phyloP scores from a whole-genome alignment of 2,329 filamentous ascomycete species.

The Botryotinia narcissicola region DNA sequence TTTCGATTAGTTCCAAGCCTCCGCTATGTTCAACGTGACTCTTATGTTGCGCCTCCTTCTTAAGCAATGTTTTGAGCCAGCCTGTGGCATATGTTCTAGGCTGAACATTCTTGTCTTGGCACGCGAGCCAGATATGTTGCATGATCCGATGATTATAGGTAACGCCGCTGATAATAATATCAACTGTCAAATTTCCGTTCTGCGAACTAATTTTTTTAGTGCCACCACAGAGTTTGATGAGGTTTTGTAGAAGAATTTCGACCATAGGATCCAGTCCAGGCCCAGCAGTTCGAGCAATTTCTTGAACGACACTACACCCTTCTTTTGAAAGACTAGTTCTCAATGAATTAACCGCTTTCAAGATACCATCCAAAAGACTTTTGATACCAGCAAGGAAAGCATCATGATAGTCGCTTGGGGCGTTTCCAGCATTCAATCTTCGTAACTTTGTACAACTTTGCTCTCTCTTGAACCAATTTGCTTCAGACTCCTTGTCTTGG shows the following conservation, averaged over 20 bases:
- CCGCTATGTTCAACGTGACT: slow-evolving; percentile 79
- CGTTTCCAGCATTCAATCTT: slow-evolving; percentile 79
- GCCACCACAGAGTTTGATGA: slow-evolving; percentile 83
- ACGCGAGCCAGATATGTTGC: slow-evolving; percentile 79
- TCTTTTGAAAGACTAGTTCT: slow-evolving; percentile 89
- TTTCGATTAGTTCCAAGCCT: slow-evolving; percentile 79
- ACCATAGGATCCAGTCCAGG: slow-evolving; percentile 82
- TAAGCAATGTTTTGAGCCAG: slow-evolving; percentile 82
- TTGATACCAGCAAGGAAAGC: slow-evolving; percentile 71
- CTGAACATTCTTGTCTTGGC: slow-evolving; percentile 91
- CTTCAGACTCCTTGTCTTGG: slow-evolving; percentile 84
- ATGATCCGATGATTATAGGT: slow-evolving; percentile 79
- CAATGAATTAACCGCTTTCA: slow-evolving; percentile 80
- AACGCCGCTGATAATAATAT: slow-evolving; percentile 73
- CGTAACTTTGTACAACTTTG: slow-evolving; percentile 75
- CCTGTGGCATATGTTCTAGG: slow-evolving; percentile 73
- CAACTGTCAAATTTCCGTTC: slow-evolving; percentile 77
- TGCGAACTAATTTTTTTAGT: slow-evolving; percentile 93
- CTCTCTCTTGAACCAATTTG: slow-evolving; percentile 87
- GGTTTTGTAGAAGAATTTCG: slow-evolving; percentile 82
- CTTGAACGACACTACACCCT: slow-evolving; percentile 79
- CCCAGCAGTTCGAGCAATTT: slow-evolving; percentile 73
- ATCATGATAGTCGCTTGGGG: slow-evolving; percentile 70
- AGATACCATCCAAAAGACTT: slow-evolving; percentile 76
- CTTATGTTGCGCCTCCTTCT: slow-evolving; percentile 75